Evolutionary conservation across 352 stramenopile species (phyloP).

Genomic region (Halophytophthora polymorphica): DNA sequence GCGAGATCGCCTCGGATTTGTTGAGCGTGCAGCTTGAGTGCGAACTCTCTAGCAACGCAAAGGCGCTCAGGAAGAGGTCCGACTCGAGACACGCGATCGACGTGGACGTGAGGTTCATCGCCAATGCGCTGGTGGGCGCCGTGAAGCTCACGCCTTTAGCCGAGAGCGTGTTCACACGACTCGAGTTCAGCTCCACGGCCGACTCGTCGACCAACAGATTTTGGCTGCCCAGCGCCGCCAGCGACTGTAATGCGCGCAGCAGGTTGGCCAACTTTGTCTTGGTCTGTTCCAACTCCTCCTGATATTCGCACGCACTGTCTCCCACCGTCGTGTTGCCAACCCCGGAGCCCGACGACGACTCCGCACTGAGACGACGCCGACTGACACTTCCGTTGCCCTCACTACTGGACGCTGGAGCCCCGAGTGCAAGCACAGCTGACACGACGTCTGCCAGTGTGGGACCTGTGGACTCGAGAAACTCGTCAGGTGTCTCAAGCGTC

Average conservation of each 20-base stretch:
- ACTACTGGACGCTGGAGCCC: neutral
- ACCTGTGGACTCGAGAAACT: slow-evolving; percentile 42
- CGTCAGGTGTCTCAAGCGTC: slow-evolving; percentile 24
- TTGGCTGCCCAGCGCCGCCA: slow-evolving; percentile 51
- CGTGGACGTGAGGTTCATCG: slow-evolving; percentile 41
- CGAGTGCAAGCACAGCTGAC: slow-evolving; percentile 35
- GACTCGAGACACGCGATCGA: slow-evolving; percentile 41
- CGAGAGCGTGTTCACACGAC: slow-evolving; percentile 33
- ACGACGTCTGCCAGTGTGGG: slow-evolving; percentile 43
- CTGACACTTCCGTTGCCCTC: neutral
- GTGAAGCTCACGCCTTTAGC: slow-evolving; percentile 27
- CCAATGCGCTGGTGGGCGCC: slow-evolving; percentile 8
- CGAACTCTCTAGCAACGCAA: slow-evolving; percentile 31
- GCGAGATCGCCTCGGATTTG: slow-evolving; percentile 37
- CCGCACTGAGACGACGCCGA: slow-evolving; percentile 11
- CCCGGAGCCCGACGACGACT: slow-evolving; percentile 5
- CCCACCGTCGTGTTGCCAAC: neutral
- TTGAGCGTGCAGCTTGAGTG: slow-evolving; percentile 47
- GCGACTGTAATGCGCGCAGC: slow-evolving; percentile 44
- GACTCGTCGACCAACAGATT: slow-evolving; percentile 42
- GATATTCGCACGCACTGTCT: slow-evolving; percentile 5
- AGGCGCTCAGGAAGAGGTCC: slow-evolving; percentile 46
- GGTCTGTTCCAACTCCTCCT: slow-evolving; percentile 15
- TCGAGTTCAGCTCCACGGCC: slow-evolving; percentile 21
- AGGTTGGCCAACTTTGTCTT: slow-evolving; percentile 28